Evolutionary conservation across 1,284 basidiomycete genomes (phyloP), one percentile per base, ranked within the genome.

Genomic region (Omphalotus olearius): DNA sequence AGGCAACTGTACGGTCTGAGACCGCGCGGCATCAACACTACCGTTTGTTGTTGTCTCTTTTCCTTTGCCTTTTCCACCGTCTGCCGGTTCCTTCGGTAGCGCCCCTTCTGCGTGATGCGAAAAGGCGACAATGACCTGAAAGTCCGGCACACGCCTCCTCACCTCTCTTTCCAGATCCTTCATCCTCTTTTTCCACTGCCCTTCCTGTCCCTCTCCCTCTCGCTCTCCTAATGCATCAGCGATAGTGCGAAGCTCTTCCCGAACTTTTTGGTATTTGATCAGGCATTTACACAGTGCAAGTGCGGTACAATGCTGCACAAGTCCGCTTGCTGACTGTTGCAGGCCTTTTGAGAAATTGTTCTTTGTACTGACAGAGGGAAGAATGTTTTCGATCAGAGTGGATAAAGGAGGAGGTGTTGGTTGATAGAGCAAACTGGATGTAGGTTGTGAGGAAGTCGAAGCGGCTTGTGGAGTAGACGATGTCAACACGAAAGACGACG

Each of bases 271-370:
- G 43, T 86, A 83, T 66, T 96, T 95, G 20, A 71, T 64, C 5
- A 95, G 68, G 56, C 83, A 89, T 57, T 86, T 85, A 0, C 79
- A 78, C 1, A 97, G 72, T 0, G 84, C 79, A 1, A 91, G 71
- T 0, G 91, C 89, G 0, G 88, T 86, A 57, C 84, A 85, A 60
- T 95, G 92, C 59, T 91, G 90, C 0, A 96, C 90, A 1, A 98
- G 77, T 0, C 76, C 73, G n/a, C 18, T 17, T 35, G 25, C 23
- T 30, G 17, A 10, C 80, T 80, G n/a, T 77, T 36, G 6, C 83
- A 95, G 72, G 1, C 91, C 94, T 60, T 90, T 91, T 17, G 89
- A 84, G 44, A 96, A 75, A 58, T 90, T 77, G 0, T 65, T 65
- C 64, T 88, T 92, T 26, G 82, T 52, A 3, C 80, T 73, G 6